These are phyloP conservation scores for Diversispora epigaea DNA, from an alignment of 192 early-diverging fungal species.

Conservation along the genomic window DNA sequence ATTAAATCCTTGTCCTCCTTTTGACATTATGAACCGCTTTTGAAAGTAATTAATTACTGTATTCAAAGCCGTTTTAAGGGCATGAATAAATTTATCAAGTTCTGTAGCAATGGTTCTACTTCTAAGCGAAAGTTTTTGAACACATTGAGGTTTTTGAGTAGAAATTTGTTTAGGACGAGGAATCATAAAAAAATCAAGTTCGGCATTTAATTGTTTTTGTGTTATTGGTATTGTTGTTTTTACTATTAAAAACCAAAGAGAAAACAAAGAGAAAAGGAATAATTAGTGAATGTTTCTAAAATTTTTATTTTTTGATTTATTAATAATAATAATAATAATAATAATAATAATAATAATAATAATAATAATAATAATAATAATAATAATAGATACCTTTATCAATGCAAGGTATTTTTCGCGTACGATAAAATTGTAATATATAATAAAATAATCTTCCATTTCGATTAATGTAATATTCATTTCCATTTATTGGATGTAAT, in stretches of 20 bases:
- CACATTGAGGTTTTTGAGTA: not conserved
- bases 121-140: conserved; percentile 1
- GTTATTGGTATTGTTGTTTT: conserved; percentile 11
- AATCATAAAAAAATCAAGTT: conserved; percentile 29
- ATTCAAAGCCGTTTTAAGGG: not conserved
- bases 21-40: conserved; percentile 17
- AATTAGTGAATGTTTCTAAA: not conserved
- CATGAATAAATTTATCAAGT: not conserved
- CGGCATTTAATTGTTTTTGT: conserved; percentile 20
- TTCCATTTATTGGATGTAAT: conserved; percentile 12
- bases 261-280: not conserved
- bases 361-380: not conserved
- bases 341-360: not conserved
- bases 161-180: not conserved
- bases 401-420: not conserved
- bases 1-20: not conserved
- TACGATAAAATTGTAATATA: conserved; percentile 29
- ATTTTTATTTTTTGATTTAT: not conserved
- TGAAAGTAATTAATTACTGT: not conserved
- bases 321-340: not conserved
- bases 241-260: not conserved
- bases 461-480: conserved; percentile 20
- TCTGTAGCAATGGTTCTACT: conserved; percentile 5
- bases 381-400: conserved; percentile 6
- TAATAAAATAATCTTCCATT: conserved; percentile 20